phyloP scores from a whole-genome alignment of 371 early-diverging fungal species.

The Racocetra persica region DNA sequence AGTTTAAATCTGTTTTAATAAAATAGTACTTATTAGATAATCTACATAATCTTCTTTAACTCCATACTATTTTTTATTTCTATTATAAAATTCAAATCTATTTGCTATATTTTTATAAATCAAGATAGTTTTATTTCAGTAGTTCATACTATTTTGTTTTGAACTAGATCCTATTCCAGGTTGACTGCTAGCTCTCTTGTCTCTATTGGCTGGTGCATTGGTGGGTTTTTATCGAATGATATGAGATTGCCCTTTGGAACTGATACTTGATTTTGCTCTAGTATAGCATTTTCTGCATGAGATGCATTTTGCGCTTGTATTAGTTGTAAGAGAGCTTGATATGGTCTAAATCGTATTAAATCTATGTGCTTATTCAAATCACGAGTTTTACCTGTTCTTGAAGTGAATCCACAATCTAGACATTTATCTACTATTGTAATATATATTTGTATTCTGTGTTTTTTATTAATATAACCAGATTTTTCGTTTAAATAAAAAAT shows the following conservation, averaged over 20 bases:
- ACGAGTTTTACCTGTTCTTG: too few species aligned
- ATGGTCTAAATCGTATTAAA: too few species aligned
- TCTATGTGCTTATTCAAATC: too few species aligned
- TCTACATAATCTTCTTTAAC: background rate
- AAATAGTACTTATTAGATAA: conserved; percentile 15
- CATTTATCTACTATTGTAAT: too few species aligned
- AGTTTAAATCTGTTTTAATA: conserved; percentile 18
- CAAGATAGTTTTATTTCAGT: conserved; percentile 15
- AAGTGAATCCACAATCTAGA: too few species aligned
- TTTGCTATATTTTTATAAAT: conserved; percentile 30
- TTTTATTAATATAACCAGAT: too few species aligned
- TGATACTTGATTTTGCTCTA: background rate
- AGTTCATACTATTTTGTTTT: conserved; percentile 7
- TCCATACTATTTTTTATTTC: background rate
- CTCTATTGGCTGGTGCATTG: too few species aligned
- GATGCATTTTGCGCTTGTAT: conserved; percentile 19
- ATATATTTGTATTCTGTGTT: too few species aligned
- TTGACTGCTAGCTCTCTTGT: too few species aligned
- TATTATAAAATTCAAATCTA: conserved; percentile 25
- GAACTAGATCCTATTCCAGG: conserved; percentile 26
- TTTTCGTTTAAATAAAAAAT: too few species aligned
- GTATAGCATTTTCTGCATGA: background rate
- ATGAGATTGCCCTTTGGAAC: background rate
- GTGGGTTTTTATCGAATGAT: too few species aligned
- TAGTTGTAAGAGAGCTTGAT: too few species aligned